Percentiles rank a stretch among this genome's conserved stretches.
Evolutionary conservation across 768 basidiomycete genomes (phyloP).

Genomic region (Agrocybe praecox): DNA sequence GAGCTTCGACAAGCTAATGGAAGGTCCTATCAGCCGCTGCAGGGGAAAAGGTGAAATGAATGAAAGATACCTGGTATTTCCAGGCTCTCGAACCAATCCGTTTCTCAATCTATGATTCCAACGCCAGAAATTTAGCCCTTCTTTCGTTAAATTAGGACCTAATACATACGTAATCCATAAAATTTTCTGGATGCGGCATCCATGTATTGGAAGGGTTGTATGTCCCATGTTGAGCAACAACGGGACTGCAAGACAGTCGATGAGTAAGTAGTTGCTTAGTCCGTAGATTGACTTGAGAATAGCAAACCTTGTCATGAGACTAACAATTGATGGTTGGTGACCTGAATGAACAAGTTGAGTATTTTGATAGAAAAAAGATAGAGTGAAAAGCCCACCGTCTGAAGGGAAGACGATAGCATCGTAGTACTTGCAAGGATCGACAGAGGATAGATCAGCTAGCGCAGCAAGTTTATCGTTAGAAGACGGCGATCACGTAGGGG

Average conservation of each 20-base stretch:
- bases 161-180: constrained; percentile 72
- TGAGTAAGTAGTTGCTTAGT: constrained; percentile 1
- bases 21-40: constrained; percentile 11
- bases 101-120: constrained; percentile 61
- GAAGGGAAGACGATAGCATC: constrained; percentile 79
- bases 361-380: not conserved
- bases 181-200: constrained; percentile 82
- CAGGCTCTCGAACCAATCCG: constrained; percentile 67
- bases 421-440: constrained; percentile 52
- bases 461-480: too few species aligned
- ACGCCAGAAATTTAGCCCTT: constrained; percentile 8
- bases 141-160: constrained; percentile 1
- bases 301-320: constrained; percentile 71
- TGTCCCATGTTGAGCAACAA: constrained; percentile 45
- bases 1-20: constrained; percentile 66
- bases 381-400: constrained; percentile 45
- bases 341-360: constrained; percentile 31
- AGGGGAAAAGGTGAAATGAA: constrained; percentile 9
- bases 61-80: constrained; percentile 66
- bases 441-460: too few species aligned
- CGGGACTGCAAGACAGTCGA: constrained; percentile 32
- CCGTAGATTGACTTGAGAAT: not conserved
- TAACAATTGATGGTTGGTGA: constrained; percentile 71
- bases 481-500: too few species aligned
- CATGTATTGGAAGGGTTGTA: constrained; percentile 52